Base-by-base conservation (phyloP, 2,329 filamentous ascomycete species). In the Diplodia scrobiculata region DNA sequence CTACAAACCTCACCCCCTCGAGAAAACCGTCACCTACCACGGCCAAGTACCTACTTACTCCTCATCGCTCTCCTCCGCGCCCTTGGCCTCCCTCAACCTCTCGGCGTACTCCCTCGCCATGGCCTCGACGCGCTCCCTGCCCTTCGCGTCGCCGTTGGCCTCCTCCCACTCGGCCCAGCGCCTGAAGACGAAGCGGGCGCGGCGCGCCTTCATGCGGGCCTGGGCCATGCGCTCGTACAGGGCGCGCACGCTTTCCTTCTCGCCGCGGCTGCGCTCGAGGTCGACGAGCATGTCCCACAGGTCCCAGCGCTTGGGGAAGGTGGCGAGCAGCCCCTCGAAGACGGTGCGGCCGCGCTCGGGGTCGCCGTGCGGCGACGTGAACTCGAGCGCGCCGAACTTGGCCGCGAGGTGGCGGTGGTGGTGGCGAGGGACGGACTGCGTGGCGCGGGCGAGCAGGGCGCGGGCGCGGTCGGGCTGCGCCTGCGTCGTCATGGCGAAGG, bases 271-370 rank as follows among this genome's bases (percentile, higher is more conserved):
- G 17, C 77, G 80, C 71, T 99, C 95, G 66, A 97, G 84, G 74
- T 97, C 92, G 1, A 97, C 80, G 70, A 96, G 88, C 78, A 96
- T 89, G 77, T 92, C 95, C 94, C 94, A 98, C 62, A 98, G 82
- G 75, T 97, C 92, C 67, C 92, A 87, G 76, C 92, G 91, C 82
- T 96, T 96, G 53, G 92, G 91, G 81, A 89, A 97, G 4, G 90
- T 89, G 41, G 87, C 86, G 7, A 99, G 83, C 9, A 99, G 83
- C 47, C 89, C 90, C 78, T 97, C 94, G 72, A 98, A 98, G 74
- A 98, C 89, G 29, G 96, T 99, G 19, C 96, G 89, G 10, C 95
- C 95, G 67, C 91, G 91, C 80, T 99, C 96, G 2, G 92, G 83
- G 72, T 96, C 91, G 65, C 93, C 93, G 72, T 90, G 87, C 7